Conservation (phyloP, 2,329 filamentous ascomycete species). For the Torrubiellomyces zombiae region DNA sequence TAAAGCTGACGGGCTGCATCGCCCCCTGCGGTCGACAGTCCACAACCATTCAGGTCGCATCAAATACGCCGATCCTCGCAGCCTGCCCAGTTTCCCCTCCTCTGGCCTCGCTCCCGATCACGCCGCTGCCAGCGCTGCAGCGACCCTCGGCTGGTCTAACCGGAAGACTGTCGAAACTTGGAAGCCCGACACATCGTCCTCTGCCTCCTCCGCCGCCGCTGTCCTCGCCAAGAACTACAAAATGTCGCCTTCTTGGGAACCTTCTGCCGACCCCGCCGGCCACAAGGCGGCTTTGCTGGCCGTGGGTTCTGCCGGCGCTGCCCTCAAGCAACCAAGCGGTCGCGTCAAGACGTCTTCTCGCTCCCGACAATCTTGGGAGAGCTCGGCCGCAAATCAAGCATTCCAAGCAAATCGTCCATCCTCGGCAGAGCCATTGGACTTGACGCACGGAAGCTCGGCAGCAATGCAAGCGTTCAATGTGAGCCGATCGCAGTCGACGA, state of each 20-base stretch:
- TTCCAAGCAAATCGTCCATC: conserved; percentile 25
- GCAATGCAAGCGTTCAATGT: conserved; percentile 21
- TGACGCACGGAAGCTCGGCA: conserved; percentile 12
- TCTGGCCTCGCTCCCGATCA: conserved; percentile 38
- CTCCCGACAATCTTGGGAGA: conserved; percentile 31
- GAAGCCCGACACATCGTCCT: conserved; percentile 43
- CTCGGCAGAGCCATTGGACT: conserved; percentile 5
- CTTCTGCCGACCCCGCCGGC: conserved; percentile 45
- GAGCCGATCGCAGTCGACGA: conserved; percentile 13
- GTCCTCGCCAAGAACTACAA: conserved; percentile 25
- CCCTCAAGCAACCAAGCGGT: conserved; percentile 11
- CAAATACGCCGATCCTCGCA: conserved; percentile 55
- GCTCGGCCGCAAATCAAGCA: conserved; percentile 54
- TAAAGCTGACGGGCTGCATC: not conserved
- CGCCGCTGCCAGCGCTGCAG: conserved; percentile 57
- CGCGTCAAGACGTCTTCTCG: conserved; percentile 5
- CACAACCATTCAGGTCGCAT: conserved; percentile 25
- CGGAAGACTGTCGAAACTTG: conserved; percentile 48
- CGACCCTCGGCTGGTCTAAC: conserved; percentile 55
- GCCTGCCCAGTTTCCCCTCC: conserved; percentile 61
- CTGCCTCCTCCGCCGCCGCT: conserved; percentile 30
- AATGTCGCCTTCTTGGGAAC: conserved; percentile 39
- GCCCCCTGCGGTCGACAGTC: conserved; percentile 1
- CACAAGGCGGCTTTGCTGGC: conserved; percentile 62
- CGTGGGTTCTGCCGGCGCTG: conserved; percentile 18